phyloP scores from a whole-genome alignment of 1,284 basidiomycete species.

The Violaceomyces palustris region DNA sequence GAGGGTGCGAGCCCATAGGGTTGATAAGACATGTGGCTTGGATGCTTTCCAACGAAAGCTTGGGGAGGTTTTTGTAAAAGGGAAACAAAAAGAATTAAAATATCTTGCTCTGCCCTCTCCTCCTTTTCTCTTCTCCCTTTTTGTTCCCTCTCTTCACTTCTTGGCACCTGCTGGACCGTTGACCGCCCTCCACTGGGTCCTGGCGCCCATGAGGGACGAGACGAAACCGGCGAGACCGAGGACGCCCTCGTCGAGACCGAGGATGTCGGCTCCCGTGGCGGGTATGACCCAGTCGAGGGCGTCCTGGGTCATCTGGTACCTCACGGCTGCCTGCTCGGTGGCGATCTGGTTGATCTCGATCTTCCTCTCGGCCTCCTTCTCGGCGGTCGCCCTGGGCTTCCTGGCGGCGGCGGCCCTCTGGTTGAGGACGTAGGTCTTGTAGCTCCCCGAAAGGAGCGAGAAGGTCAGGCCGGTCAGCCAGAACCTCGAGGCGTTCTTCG shows the following conservation, averaged over 20 bases:
- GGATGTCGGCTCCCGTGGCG: conserved; percentile 72
- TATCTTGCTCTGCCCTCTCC: neutral
- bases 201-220: conserved; percentile 46
- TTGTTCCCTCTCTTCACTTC: too few species aligned
- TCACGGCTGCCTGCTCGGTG: conserved; percentile 64
- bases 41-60: too few species aligned
- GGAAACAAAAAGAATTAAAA: too few species aligned
- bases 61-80: too few species aligned
- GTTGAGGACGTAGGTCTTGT: conserved; percentile 49
- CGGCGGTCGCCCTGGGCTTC: conserved; percentile 58
- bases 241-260: conserved; percentile 75
- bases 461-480: conserved; percentile 71
- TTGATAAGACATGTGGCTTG: too few species aligned
- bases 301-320: conserved; percentile 76
- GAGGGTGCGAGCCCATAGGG: too few species aligned
- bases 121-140: too few species aligned
- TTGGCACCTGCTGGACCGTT: conserved; percentile 42
- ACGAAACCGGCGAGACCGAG: conserved; percentile 48
- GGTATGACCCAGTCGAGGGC: conserved; percentile 81
- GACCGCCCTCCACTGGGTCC: conserved; percentile 51
- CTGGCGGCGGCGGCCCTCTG: conserved; percentile 31
- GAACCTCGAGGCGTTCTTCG: conserved; percentile 73
- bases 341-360: conserved; percentile 61
- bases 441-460: conserved; percentile 40
- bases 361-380: conserved; percentile 66